Evolutionary conservation across 495 filamentous ascomycete species (phyloP).

Genomic region (Neurospora sp.): DNA sequence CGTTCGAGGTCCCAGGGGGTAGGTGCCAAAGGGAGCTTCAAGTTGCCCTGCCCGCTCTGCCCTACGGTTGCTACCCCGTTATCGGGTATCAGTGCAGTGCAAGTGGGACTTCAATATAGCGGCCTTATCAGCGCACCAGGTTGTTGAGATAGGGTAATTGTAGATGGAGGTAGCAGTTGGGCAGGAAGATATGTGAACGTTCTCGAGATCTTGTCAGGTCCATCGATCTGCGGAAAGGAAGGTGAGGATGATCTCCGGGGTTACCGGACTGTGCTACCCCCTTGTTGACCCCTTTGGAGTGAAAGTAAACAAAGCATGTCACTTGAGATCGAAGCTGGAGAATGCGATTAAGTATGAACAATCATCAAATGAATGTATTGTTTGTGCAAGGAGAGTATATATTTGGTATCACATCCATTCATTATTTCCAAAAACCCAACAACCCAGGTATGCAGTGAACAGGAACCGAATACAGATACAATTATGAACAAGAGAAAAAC

Average conservation of each 20-base stretch:
- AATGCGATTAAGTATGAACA: not conserved
- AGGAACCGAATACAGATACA: not conserved
- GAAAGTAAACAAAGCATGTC: not conserved
- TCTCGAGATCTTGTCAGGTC: not conserved
- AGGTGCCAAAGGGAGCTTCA: not conserved
- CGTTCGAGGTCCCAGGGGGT: not conserved
- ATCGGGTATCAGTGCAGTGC: not conserved
- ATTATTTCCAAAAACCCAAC: constrained; percentile 1
- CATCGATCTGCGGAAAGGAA: not conserved
- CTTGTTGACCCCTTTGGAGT: not conserved
- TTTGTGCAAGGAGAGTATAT: not conserved
- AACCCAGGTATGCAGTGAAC: not conserved
- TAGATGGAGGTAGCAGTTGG: not conserved
- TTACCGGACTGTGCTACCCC: not conserved
- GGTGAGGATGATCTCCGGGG: not conserved
- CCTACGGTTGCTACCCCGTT: not conserved
- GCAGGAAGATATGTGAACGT: not conserved
- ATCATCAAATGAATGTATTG: not conserved
- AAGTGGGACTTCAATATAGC: not conserved
- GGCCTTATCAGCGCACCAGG: not conserved
- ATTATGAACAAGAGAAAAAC: constrained; percentile 1
- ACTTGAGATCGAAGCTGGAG: not conserved
- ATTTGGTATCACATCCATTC: constrained; percentile 1
- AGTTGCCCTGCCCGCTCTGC: not conserved
- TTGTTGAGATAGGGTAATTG: not conserved